Conservation (phyloP, 2,329 filamentous ascomycete species). For the Venturia asperata region DNA sequence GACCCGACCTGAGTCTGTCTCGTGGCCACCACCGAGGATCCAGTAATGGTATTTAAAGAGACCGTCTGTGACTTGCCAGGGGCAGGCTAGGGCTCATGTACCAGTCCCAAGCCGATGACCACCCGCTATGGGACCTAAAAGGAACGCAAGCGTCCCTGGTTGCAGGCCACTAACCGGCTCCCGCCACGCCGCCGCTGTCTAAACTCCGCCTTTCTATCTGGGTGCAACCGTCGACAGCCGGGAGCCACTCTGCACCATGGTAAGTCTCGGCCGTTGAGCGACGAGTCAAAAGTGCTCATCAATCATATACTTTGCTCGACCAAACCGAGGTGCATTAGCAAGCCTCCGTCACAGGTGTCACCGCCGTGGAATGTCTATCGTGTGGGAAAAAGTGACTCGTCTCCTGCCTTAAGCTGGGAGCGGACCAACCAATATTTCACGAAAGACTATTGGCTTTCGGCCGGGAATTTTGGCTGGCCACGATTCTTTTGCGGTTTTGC, state of each 20-base stretch:
- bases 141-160: not conserved
- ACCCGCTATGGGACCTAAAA: conserved; percentile 1
- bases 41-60: conserved; percentile 2
- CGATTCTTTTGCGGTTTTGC: not conserved
- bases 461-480: conserved; percentile 10
- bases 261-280: conserved; percentile 10
- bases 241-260: conserved; percentile 4
- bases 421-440: not conserved
- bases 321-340: not conserved
- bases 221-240: conserved; percentile 4
- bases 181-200: conserved; percentile 4
- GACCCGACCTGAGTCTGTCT: not conserved
- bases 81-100: conserved; percentile 9
- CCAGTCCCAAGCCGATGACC: conserved; percentile 1
- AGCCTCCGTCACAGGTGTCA: not conserved
- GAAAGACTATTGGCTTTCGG: not conserved
- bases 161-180: not conserved
- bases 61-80: conserved; percentile 5
- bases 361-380: not conserved
- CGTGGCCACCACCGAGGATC: not conserved
- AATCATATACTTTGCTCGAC: not conserved
- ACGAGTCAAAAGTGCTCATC: conserved; percentile 13
- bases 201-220: not conserved
- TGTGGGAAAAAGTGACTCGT: not conserved
- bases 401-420: conserved; percentile 1